phyloP scores from a whole-genome alignment of 2,329 filamentous ascomycete species.

The Periconia sp. region DNA sequence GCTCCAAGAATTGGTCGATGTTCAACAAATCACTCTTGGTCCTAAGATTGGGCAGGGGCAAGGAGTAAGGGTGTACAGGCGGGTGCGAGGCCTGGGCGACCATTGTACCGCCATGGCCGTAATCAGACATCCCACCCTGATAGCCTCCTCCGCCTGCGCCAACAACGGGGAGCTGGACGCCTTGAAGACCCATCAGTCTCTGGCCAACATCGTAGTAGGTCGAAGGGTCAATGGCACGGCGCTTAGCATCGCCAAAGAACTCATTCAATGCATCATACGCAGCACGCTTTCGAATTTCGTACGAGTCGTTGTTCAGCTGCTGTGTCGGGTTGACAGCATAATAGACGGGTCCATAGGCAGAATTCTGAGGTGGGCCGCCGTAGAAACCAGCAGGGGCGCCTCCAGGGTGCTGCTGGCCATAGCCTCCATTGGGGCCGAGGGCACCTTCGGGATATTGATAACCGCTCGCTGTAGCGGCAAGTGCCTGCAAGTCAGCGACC shows the following conservation, averaged over 20 bases:
- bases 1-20: constrained; percentile 92
- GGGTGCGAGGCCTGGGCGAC: constrained; percentile 63
- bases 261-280: constrained; percentile 89
- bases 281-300: constrained; percentile 77
- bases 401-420: constrained; percentile 60
- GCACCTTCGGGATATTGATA: constrained; percentile 55
- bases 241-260: constrained; percentile 92
- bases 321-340: constrained; percentile 73
- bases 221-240: constrained; percentile 83
- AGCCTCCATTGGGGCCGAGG: constrained; percentile 42
- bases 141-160: constrained; percentile 34
- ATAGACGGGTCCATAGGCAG: constrained; percentile 74
- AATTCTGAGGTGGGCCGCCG: constrained; percentile 59
- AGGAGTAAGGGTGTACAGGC: constrained; percentile 79
- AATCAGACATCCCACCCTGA: constrained; percentile 55
- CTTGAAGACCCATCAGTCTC: constrained; percentile 81
- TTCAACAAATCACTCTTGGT: constrained; percentile 94
- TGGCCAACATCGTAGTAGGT: constrained; percentile 94
- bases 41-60: constrained; percentile 86
- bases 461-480: constrained; percentile 56
- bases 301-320: constrained; percentile 69
- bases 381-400: constrained; percentile 56
- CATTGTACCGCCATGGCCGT: constrained; percentile 60
- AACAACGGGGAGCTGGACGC: constrained; percentile 60
- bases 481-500: constrained; percentile 55